Evolutionary conservation across 345 rosid genomes (phyloP).

Genomic region (Eucalyptus marginata): DNA sequence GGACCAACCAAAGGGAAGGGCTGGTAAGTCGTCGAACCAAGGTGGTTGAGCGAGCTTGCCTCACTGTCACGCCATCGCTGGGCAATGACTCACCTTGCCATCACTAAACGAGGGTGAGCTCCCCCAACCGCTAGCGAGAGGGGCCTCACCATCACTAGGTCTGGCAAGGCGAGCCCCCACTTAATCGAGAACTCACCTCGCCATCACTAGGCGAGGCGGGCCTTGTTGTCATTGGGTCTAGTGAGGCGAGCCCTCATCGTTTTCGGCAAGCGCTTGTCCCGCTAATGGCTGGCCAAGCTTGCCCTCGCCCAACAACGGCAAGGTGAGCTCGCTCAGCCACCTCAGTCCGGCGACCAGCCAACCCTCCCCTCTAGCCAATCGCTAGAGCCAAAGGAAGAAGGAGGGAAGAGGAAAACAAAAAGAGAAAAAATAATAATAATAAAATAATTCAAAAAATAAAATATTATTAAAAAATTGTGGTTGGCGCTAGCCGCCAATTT

Average conservation of each 20-base stretch:
- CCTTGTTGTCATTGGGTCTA: no score
- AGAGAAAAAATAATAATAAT: no score
- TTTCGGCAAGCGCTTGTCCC: accelerated
- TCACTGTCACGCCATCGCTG: accelerated
- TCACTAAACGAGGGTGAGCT: accelerated
- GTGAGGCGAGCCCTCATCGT: no score
- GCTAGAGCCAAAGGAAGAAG: accelerated
- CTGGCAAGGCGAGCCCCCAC: accelerated
- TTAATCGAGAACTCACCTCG: accelerated
- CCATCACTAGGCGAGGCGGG: accelerated
- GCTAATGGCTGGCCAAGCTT: accelerated
- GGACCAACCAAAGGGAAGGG: no score
- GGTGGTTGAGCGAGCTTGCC: accelerated
- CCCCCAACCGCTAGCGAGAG: no score
- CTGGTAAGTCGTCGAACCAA: accelerated
- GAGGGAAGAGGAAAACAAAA: no score
- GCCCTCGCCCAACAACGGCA: no score
- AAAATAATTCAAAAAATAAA: no score
- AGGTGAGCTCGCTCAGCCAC: accelerated
- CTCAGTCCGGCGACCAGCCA: accelerated
- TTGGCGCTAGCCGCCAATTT: accelerated
- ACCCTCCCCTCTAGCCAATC: accelerated
- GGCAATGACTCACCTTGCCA: accelerated
- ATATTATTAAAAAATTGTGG: no score
- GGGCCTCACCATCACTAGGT: accelerated